These are phyloP conservation scores for Chytriomyces sp. DNA, from an alignment of 192 early-diverging fungal genomes.

Conservation along the genomic window DNA sequence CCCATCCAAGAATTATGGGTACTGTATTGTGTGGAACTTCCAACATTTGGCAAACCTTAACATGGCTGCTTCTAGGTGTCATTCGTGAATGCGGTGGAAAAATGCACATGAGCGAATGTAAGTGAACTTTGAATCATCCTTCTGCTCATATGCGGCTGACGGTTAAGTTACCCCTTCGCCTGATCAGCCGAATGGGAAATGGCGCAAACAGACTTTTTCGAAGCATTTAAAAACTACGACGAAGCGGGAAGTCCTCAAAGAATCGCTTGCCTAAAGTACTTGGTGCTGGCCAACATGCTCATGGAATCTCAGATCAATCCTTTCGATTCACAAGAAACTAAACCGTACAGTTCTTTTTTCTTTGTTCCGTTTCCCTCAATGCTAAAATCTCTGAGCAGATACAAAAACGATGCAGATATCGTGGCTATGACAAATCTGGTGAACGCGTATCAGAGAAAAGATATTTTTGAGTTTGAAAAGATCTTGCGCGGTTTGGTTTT, in stretches of 20 bases:
- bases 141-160: not conserved
- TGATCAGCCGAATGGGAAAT: constrained; percentile 81
- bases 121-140: constrained; percentile 14
- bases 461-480: constrained; percentile 88
- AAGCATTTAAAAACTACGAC: constrained; percentile 97
- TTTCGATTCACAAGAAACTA: constrained; percentile 96
- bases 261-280: constrained; percentile 92
- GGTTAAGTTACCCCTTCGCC: not conserved
- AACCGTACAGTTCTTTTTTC: constrained; percentile 63
- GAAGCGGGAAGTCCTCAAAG: constrained; percentile 93
- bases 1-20: constrained; percentile 94
- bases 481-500: constrained; percentile 64
- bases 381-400: constrained; percentile 49
- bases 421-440: constrained; percentile 93
- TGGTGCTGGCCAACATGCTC: constrained; percentile 96
- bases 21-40: not conserved
- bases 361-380: constrained; percentile 7
- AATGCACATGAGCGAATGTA: constrained; percentile 95
- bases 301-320: constrained; percentile 95
- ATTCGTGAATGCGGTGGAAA: constrained; percentile 98
- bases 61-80: constrained; percentile 54
- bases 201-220: constrained; percentile 94
- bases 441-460: constrained; percentile 85
- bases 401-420: constrained; percentile 90
- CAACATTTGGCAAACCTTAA: not conserved